A percentile compares a stretch with the other conserved stretches of the same genome.
phyloP scores from a whole-genome alignment of 768 basidiomycete genomes.

The Mycena belliarum region DNA sequence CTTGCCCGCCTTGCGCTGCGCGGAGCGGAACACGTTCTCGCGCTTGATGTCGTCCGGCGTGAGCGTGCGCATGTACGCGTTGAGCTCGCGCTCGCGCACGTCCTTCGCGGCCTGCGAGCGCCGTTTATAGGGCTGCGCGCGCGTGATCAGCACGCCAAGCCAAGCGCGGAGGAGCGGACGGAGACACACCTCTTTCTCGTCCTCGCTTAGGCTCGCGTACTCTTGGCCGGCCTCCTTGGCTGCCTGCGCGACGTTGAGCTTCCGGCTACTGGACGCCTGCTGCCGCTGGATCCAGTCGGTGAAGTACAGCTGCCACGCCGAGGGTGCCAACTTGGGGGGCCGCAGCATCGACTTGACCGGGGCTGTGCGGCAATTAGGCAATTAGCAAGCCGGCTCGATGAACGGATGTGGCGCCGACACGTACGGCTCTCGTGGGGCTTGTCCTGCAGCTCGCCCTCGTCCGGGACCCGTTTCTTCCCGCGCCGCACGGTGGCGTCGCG shows the following conservation, averaged over 20 bases:
- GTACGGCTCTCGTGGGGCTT: constrained; percentile 49
- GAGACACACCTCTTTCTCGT: constrained; percentile 79
- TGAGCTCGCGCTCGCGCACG: constrained; percentile 76
- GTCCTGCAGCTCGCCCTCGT: constrained; percentile 37
- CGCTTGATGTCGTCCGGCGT: constrained; percentile 94
- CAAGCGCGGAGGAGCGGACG: too few species aligned
- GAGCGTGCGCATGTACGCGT: constrained; percentile 83
- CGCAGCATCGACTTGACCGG: constrained; percentile 76
- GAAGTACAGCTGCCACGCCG: constrained; percentile 96
- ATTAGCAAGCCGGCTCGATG: constrained; percentile 16
- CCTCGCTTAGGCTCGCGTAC: constrained; percentile 74
- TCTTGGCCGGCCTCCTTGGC: constrained; percentile 93
- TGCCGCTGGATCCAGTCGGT: constrained; percentile 92
- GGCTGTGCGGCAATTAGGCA: constrained; percentile 37
- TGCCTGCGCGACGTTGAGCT: constrained; percentile 92
- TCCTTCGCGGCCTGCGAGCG: constrained; percentile 86
- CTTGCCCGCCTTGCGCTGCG: constrained; percentile 91
- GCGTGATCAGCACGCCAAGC: too few species aligned
- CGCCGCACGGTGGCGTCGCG: constrained; percentile 75
- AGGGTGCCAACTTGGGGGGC: constrained; percentile 89
- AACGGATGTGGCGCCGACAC: constrained; percentile 26
- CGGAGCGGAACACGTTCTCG: constrained; percentile 89
- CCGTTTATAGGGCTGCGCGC: constrained; percentile 72
- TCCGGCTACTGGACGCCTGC: constrained; percentile 75
- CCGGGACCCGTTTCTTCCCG: constrained; percentile 43